These are phyloP conservation scores for Fusarium virguliforme DNA, from an alignment of 2,329 filamentous ascomycete species.

Conservation along the genomic window DNA sequence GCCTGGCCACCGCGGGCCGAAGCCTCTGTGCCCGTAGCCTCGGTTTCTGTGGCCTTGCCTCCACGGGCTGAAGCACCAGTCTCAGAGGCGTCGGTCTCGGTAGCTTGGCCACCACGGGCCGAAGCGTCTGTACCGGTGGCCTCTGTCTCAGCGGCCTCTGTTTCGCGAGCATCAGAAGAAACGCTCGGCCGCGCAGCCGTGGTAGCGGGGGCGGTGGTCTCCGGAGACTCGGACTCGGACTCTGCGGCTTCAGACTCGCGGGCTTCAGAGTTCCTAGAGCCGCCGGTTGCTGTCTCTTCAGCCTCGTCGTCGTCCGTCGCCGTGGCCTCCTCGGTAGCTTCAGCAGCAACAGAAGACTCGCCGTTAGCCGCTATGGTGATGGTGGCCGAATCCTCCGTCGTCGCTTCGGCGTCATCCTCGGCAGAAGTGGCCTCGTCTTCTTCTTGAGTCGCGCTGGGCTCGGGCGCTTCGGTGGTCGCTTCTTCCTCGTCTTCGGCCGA, in stretches of 20 bases:
- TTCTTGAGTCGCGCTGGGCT: neutral
- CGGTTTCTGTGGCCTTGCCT: conserved; percentile 9
- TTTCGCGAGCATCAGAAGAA: conserved; percentile 7
- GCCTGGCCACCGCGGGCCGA: conserved; percentile 4
- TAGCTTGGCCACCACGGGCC: conserved; percentile 3
- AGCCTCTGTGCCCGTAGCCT: conserved; percentile 7
- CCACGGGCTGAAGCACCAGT: conserved; percentile 4
- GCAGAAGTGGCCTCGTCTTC: neutral
- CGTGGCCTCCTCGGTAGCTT: conserved; percentile 19
- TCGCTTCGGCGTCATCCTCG: neutral
- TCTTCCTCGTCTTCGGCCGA: neutral
- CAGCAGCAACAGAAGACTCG: neutral
- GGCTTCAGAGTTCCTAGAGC: conserved; percentile 42
- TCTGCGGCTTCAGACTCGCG: conserved; percentile 42
- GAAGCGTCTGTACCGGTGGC: conserved; percentile 10
- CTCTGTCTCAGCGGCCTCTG: conserved; percentile 15
- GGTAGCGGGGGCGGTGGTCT: conserved; percentile 31
- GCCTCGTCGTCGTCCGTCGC: conserved; percentile 34
- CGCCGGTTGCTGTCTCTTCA: conserved; percentile 41
- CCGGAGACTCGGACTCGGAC: conserved; percentile 28
- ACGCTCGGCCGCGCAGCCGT: conserved; percentile 15
- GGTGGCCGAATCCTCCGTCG: conserved; percentile 18
- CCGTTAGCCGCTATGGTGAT: conserved; percentile 17
- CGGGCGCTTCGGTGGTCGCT: neutral
- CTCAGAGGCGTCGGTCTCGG: conserved; percentile 5